Evolutionary conservation across 2,329 filamentous ascomycete species (phyloP), one percentile per base, ranked within the genome.

Genomic region (Fusarium verrucosum): DNA sequence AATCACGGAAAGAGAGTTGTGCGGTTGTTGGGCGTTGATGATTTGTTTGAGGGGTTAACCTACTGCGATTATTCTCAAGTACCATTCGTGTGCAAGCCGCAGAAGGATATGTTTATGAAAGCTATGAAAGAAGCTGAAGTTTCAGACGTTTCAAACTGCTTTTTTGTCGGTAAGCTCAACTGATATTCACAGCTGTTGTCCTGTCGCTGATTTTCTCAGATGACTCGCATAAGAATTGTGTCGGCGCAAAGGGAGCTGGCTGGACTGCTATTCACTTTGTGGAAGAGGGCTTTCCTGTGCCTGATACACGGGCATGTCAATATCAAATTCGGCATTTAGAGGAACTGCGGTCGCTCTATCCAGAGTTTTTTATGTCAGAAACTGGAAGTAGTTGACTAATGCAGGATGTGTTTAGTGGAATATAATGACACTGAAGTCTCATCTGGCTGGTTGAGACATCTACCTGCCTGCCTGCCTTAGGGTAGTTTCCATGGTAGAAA

Each of bases 41-140:
- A 97, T 74, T 78, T 94, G 17, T 99, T 99, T 73, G 94, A 97
- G 62, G 95, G 95, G 5, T 87, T 98, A 65, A 99, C 95, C 0
- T 99, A 88, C 75, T 99, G 96, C 74, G 92, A 99, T 77, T 99
- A 99, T 77, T 84, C 81, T 6, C 79, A 85, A 11, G 80, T 86
- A 26, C 89, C 87, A 3, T 83, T 99, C 57, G 78, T 96, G 32
- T 97, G 95, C 81, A 99, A 99, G 76, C 95, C 95, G 2, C 85
- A 90, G 50, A 82, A 83, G 44, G 87, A 88, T 32, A 95, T 96
- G 90, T 99, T 88, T 74, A 84, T 84, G 30, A 97, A 95, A 77
- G 95, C 92, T 4, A 97, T 97, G 90, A 81, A 77, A 40, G 91
- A 98, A 69, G 93, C 94, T 0, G 90, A 50, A 0, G 88, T 1